Conservation (phyloP, 208 protist species). For the Acanthamoeba sp. region DNA sequence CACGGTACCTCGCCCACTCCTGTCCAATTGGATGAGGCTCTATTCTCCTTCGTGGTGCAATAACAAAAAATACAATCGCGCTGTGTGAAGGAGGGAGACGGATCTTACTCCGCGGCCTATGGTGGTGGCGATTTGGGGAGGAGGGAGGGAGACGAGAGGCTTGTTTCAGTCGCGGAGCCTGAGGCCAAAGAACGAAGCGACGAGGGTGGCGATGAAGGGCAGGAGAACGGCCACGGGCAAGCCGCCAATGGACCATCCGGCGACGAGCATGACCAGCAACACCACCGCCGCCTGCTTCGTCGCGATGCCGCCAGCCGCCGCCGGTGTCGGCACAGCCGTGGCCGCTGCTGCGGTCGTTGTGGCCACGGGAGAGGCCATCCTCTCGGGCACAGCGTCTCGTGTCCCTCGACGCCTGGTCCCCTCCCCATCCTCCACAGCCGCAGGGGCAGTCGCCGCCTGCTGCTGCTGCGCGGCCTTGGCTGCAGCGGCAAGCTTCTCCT, state of each 20-base stretch:
- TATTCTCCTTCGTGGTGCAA: no score
- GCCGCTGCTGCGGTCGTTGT: neutral
- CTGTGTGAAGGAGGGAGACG: no score
- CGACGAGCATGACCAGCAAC: neutral
- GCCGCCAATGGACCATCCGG: neutral
- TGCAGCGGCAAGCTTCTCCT: neutral
- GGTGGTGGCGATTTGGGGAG: no score
- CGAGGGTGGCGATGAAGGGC: slow-evolving; percentile 16
- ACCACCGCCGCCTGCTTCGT: neutral
- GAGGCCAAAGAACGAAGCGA: slow-evolving; percentile 30
- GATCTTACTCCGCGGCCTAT: no score
- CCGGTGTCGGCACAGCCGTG: neutral
- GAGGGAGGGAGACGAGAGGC: no score
- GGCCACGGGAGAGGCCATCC: neutral
- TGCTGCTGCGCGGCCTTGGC: neutral
- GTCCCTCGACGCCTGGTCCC: neutral
- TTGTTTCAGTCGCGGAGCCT: neutral
- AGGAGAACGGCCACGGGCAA: slow-evolving; percentile 17
- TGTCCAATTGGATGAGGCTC: no score
- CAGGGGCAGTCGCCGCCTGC: neutral
- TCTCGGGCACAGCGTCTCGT: neutral
- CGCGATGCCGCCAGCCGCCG: neutral
- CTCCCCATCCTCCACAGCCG: neutral
- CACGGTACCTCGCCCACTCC: no score
- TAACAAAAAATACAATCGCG: no score